Conservation (phyloP, 176 grass and related monocot genomes). For the Hsuehochloa calcarea region DNA sequence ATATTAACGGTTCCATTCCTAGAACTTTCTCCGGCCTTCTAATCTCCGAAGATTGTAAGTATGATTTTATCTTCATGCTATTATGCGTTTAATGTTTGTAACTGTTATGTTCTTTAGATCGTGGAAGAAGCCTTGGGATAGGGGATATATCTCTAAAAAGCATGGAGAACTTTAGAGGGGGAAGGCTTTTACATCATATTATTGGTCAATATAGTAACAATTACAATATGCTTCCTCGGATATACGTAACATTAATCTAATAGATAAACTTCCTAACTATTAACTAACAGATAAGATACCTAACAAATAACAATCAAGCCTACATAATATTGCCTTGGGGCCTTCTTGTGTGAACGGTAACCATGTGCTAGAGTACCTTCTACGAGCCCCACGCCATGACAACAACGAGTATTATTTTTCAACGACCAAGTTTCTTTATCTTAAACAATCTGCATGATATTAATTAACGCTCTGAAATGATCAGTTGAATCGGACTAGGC, state of each 20-base stretch:
- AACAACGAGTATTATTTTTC: slow-evolving; percentile 1
- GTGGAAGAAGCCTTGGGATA: not conserved
- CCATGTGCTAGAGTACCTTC: no score
- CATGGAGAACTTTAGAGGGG: not conserved
- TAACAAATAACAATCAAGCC: not conserved
- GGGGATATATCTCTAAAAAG: not conserved
- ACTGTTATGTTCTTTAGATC: not conserved
- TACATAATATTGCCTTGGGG: not conserved
- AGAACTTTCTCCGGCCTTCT: slow-evolving; percentile 53
- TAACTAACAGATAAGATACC: not conserved
- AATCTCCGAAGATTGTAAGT: slow-evolving; percentile 70
- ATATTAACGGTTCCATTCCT: slow-evolving; percentile 62
- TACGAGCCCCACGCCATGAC: not conserved
- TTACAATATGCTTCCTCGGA: slow-evolving; percentile 1
- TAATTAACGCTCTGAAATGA: slow-evolving; percentile 13
- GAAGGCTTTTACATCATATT: not conserved
- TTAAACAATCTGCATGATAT: not conserved
- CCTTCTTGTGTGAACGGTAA: not conserved
- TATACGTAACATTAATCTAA: not conserved
- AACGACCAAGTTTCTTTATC: slow-evolving; percentile 14
- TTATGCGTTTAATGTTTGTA: not conserved
- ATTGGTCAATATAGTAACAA: not conserved
- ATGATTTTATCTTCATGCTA: slow-evolving; percentile 13
- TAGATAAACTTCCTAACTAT: not conserved
- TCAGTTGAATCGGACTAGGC: not conserved